A percentile compares a stretch with the other conserved stretches of the same genome.
Conservation (phyloP, 2,329 filamentous ascomycete genomes). For the Ciborinia camelliae region DNA sequence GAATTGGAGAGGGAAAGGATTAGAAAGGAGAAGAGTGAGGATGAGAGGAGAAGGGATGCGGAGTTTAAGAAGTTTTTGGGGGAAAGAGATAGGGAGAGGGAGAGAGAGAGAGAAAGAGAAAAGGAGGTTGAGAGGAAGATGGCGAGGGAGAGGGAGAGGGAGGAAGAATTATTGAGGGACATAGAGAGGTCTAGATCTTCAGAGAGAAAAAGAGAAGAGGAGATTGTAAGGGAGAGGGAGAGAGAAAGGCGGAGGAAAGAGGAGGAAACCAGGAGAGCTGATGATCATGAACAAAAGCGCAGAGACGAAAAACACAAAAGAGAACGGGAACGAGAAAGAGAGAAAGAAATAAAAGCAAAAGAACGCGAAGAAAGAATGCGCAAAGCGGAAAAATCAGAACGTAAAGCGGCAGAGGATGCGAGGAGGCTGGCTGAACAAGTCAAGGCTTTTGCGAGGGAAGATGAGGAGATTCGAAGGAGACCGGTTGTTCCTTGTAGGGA, state of each 20-base stretch:
- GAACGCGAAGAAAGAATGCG: slow-evolving; percentile 5
- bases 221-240: neutral
- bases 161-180: neutral
- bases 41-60: neutral
- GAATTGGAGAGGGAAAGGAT: slow-evolving; percentile 15
- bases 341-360: neutral
- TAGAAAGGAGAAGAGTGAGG: neutral
- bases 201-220: neutral
- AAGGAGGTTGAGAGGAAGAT: slow-evolving; percentile 1
- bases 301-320: neutral
- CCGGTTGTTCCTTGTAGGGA: slow-evolving; percentile 29
- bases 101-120: slow-evolving; percentile 4
- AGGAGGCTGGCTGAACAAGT: slow-evolving; percentile 24
- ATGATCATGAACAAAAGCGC: neutral
- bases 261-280: neutral
- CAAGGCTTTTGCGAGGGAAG: slow-evolving; percentile 25
- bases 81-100: neutral
- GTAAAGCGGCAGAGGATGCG: slow-evolving; percentile 19
- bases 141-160: neutral
- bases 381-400: slow-evolving; percentile 16
- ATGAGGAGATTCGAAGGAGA: slow-evolving; percentile 34
- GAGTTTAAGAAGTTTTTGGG: neutral
- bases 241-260: slow-evolving; percentile 4
- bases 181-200: neutral
- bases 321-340: slow-evolving; percentile 13